Percentiles rank a stretch among this genome's conserved stretches.
These are phyloP conservation scores for Rhizopogon vinicolor DNA, from an alignment of 768 basidiomycete species.

Conservation along the genomic window DNA sequence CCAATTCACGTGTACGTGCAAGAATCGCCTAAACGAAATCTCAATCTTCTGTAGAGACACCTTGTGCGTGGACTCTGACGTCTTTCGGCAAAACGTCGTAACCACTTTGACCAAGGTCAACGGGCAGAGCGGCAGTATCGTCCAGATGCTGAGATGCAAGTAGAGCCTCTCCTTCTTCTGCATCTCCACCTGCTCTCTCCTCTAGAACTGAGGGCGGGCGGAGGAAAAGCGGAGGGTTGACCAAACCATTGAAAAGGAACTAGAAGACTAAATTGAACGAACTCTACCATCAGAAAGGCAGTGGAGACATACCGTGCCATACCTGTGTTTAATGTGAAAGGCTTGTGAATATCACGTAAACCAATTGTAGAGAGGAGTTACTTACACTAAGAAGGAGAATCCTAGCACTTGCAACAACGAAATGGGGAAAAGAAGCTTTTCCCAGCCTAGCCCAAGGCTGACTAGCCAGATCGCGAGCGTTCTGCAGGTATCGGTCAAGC, in stretches of 20 bases:
- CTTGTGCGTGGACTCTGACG: conserved; percentile 19
- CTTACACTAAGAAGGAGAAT: conserved; percentile 87
- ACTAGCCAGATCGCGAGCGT: conserved; percentile 96
- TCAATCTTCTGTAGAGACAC: conserved; percentile 9
- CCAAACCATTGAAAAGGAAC: conserved; percentile 90
- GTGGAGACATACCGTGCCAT: conserved; percentile 66
- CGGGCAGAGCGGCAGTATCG: conserved; percentile 80
- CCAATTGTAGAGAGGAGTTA: conserved; percentile 17
- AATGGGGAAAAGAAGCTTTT: conserved; percentile 75
- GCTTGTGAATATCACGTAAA: conserved; percentile 4
- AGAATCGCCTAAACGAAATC: not conserved
- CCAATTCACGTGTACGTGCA: not conserved
- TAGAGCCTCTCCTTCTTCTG: conserved; percentile 55
- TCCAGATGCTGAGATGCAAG: conserved; percentile 46
- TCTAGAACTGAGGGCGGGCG: conserved; percentile 34
- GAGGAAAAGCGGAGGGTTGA: conserved; percentile 58
- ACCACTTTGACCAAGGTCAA: conserved; percentile 76
- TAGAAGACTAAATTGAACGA: conserved; percentile 19
- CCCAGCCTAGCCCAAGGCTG: conserved; percentile 88
- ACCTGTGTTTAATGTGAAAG: conserved; percentile 38
- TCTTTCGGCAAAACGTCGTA: conserved; percentile 74
- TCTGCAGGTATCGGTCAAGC: conserved; percentile 90
- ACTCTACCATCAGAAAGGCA: not conserved
- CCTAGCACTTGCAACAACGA: conserved; percentile 80
- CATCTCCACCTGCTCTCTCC: conserved; percentile 33